Evolutionary conservation across 2,329 filamentous ascomycete species (phyloP), one percentile per base, ranked within the genome.

Genomic region (Harringtonia lauricola): DNA sequence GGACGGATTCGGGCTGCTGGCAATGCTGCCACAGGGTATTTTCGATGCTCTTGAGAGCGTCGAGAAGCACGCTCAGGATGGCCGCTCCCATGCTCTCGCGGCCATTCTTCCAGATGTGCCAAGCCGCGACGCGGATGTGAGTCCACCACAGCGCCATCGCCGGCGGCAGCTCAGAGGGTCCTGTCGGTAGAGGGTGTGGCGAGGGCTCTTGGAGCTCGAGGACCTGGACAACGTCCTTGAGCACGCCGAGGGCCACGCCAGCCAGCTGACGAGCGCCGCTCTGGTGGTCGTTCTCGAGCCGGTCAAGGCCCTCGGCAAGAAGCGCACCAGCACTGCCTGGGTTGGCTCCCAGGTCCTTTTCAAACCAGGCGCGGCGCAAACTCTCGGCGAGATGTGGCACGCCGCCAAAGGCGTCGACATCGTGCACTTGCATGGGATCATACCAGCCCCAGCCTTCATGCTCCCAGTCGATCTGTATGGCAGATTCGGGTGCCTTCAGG

Each of bases 41-140:
- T 39, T 66, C 60, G 30, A 72, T 59, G 4, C 54, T 51, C 13
- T 59, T 54, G 30, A 82, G 59, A 3, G 65, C 64, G 13, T 62
- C 59, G 6, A 78, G 56, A 10, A 79, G 46, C 12, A 64, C 65
- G 37, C 60, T 65, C 33, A 75, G 62, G 24, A 81, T 76, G 1
- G 77, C 70, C 1, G 78, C 72, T 1, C 71, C 71, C 78, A 83
- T 83, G 55, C 72, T 79, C 49, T 79, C 76, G n/a, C 77, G 68
- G 0, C 77, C 76, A 43, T 79, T 78, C 52, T 79, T 79, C 58
- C 73, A 76, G 2, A 84, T 60, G 55, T 81, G 74, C 72, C 80
- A 83, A 3, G 70, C 74, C 2, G 65, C 66, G 61, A 74, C 68
- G 14, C 74, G 65, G n/a, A 72, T 55, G 24, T 65, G 67, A 22